Evolutionary conservation across 805 yeast species (phyloP).

Genomic region (Phaffomyces opuntiae): DNA sequence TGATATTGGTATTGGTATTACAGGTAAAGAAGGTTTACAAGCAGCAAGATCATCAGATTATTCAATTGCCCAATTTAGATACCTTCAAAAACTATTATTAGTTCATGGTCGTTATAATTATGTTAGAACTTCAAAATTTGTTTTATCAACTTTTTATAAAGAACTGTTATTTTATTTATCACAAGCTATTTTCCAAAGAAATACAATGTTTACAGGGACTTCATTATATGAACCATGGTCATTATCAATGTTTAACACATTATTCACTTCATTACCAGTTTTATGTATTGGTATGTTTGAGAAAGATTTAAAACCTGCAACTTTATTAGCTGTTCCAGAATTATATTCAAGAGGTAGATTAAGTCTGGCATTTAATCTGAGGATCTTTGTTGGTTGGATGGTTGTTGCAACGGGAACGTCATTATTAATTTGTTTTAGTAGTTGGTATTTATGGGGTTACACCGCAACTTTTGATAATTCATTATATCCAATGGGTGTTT

Average conservation of each 20-base stretch:
- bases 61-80: conserved; percentile 91
- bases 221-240: conserved; percentile 96
- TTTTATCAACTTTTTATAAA: conserved; percentile 89
- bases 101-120: conserved; percentile 97
- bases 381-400: conserved; percentile 73
- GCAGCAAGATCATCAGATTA: conserved; percentile 95
- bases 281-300: conserved; percentile 93
- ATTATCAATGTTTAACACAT: conserved; percentile 91
- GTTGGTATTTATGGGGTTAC: conserved; percentile 66
- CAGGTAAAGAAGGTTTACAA: conserved; percentile 95
- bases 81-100: conserved; percentile 67
- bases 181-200: conserved; percentile 80
- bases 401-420: conserved; percentile 67
- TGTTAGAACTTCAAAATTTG: conserved; percentile 84
- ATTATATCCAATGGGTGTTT: conserved; percentile 74
- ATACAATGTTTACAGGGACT: conserved; percentile 85
- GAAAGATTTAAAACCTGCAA: conserved; percentile 81
- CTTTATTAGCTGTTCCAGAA: conserved; percentile 88
- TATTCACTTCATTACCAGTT: conserved; percentile 90
- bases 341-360: conserved; percentile 71
- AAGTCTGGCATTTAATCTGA: conserved; percentile 66
- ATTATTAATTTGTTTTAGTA: conserved; percentile 58
- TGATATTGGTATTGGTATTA: conserved; percentile 94
- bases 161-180: conserved; percentile 85
- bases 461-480: conserved; percentile 65